phyloP scores from a whole-genome alignment of 352 stramenopile species.

The Pythium brassicae region DNA sequence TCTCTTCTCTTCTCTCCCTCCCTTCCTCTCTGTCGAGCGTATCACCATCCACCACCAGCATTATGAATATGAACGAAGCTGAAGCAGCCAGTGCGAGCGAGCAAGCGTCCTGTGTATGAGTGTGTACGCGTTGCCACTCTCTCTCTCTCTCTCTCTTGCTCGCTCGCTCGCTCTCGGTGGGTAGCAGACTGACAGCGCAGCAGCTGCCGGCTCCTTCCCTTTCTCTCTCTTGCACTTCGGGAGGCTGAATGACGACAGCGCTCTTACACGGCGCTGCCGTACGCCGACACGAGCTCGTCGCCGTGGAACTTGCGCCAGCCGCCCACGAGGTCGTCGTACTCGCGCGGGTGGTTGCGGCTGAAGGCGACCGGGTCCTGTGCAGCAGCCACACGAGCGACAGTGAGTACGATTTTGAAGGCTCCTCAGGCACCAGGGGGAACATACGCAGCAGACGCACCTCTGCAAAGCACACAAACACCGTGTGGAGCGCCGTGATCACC shows the following conservation, averaged over 20 bases:
- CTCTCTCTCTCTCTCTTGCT: background rate
- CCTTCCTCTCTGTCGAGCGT: too few relatives aligned
- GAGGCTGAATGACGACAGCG: background rate
- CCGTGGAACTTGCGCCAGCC: conserved; percentile 82
- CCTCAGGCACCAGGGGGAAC: background rate
- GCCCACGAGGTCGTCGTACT: conserved; percentile 73
- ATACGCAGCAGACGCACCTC: conserved; percentile 37
- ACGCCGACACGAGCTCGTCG: conserved; percentile 64
- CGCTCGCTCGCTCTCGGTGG: background rate
- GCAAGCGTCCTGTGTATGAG: too few relatives aligned
- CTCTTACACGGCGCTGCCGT: conserved; percentile 65
- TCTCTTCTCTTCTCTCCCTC: too few relatives aligned
- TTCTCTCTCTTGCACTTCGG: background rate
- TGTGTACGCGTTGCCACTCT: background rate
- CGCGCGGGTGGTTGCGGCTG: conserved; percentile 74
- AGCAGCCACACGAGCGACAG: background rate
- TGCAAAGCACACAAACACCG: conserved; percentile 85
- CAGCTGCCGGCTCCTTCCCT: background rate
- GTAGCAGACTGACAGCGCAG: too few relatives aligned
- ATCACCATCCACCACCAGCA: too few relatives aligned
- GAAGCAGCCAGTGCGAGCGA: background rate
- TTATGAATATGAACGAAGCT: background rate
- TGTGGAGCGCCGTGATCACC: conserved; percentile 81
- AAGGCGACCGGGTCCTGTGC: conserved; percentile 70
- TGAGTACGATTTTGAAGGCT: background rate